These are phyloP conservation scores for Diaporthe destruens DNA, from an alignment of 2,329 filamentous ascomycete genomes.

Conservation along the genomic window DNA sequence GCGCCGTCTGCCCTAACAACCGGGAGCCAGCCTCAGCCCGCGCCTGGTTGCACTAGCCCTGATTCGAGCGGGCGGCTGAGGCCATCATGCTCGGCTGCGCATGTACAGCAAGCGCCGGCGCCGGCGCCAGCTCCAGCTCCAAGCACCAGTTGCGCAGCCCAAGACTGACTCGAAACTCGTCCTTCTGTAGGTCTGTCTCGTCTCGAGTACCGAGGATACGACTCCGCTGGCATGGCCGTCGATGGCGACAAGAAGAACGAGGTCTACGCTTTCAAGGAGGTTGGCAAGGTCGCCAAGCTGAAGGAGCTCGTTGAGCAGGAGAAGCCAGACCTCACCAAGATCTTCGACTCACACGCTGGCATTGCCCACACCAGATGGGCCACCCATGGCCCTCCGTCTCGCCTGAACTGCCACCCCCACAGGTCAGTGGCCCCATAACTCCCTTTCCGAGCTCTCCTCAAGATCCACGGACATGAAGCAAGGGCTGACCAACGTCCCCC, in stretches of 20 bases:
- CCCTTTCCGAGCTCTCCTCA: neutral
- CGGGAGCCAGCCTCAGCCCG: constrained; percentile 15
- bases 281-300: constrained; percentile 98
- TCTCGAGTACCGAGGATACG: constrained; percentile 98
- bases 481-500: constrained; percentile 21
- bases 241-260: constrained; percentile 99
- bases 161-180: constrained; percentile 47
- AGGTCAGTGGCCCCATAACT: constrained; percentile 69
- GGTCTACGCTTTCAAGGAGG: constrained; percentile 97
- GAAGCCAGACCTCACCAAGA: constrained; percentile 87
- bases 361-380: constrained; percentile 99
- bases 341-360: constrained; percentile 97
- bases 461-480: neutral
- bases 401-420: constrained; percentile 98
- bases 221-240: constrained; percentile 94
- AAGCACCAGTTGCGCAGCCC: constrained; percentile 12
- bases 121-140: neutral
- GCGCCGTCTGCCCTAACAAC: neutral
- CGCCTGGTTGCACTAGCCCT: constrained; percentile 29
- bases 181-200: constrained; percentile 80
- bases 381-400: constrained; percentile 94
- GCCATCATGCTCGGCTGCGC: neutral
- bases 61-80: neutral
- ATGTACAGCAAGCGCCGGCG: neutral
- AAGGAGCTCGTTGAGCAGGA: constrained; percentile 90